These are phyloP conservation scores for Bondarzewia mesenterica DNA, from an alignment of 1,284 basidiomycete species.

Conservation along the genomic window DNA sequence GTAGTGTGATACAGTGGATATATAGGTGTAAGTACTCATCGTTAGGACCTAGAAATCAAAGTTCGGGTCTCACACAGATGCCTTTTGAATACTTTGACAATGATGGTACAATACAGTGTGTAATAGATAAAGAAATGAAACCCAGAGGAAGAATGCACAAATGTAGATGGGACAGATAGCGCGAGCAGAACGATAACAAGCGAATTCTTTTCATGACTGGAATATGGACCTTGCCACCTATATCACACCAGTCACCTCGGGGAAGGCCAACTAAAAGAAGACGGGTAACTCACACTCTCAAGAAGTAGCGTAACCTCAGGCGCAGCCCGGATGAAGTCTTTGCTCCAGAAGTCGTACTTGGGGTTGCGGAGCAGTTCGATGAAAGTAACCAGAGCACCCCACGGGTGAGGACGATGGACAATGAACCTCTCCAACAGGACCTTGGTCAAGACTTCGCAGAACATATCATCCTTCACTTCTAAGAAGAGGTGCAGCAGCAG, in stretches of 20 bases:
- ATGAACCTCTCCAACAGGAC: constrained; percentile 92
- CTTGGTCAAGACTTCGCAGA: constrained; percentile 87
- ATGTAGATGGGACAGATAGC: constrained; percentile 60
- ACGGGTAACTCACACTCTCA: constrained; percentile 50
- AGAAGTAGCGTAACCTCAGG: constrained; percentile 77
- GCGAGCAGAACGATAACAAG: constrained; percentile 33
- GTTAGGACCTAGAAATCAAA: constrained; percentile 34
- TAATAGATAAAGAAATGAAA: constrained; percentile 21
- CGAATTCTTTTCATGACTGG: constrained; percentile 50
- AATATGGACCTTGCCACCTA: constrained; percentile 71
- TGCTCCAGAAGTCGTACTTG: constrained; percentile 83
- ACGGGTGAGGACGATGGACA: constrained; percentile 93
- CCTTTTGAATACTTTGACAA: constrained; percentile 19
- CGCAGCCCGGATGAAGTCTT: constrained; percentile 71
- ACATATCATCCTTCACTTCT: constrained; percentile 65
- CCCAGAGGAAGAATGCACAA: constrained; percentile 26
- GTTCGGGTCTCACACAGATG: constrained; percentile 43
- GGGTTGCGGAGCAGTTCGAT: constrained; percentile 83
- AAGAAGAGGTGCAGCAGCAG: constrained; percentile 83
- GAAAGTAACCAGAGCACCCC: constrained; percentile 91
- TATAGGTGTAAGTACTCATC: constrained; percentile 29
- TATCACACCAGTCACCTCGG: background rate
- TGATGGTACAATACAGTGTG: constrained; percentile 78
- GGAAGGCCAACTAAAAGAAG: constrained; percentile 1
- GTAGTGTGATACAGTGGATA: constrained; percentile 28